Evolutionary conservation across 208 protist genomes (phyloP).

Genomic region (Angomonas ambiguus): DNA sequence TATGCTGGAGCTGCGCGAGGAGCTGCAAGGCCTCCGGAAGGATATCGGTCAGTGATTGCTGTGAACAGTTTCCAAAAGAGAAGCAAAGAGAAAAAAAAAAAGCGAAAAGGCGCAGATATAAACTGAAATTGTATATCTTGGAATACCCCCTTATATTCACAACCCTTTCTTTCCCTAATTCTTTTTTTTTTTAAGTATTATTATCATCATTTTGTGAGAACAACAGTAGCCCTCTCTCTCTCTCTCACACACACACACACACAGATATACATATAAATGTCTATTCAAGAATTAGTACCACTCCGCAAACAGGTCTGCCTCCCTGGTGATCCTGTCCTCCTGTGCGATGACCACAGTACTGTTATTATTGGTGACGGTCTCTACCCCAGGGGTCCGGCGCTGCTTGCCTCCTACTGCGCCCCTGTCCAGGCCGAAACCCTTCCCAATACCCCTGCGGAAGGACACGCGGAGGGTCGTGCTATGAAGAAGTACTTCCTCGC

Average conservation of each 20-base stretch:
- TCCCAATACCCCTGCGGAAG: slow-evolving; percentile 20
- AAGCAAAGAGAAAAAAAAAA: slow-evolving; percentile 3
- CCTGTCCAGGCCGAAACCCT: slow-evolving; percentile 27
- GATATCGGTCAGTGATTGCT: slow-evolving; percentile 18
- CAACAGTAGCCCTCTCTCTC: neutral
- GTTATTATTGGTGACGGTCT: slow-evolving; percentile 68
- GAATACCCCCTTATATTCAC: neutral
- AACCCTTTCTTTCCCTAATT: slow-evolving; percentile 10
- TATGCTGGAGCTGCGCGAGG: slow-evolving; percentile 45
- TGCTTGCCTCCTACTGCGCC: slow-evolving; percentile 60
- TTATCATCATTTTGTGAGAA: too few species aligned
- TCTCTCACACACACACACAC: neutral
- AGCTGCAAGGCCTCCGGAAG: slow-evolving; percentile 42
- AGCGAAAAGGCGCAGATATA: too few species aligned
- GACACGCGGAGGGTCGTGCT: neutral
- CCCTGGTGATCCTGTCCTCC: slow-evolving; percentile 74
- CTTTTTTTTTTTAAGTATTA: slow-evolving; percentile 13
- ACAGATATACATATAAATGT: neutral
- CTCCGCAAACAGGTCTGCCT: slow-evolving; percentile 64
- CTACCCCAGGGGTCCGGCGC: slow-evolving; percentile 26
- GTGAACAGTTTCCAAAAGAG: neutral
- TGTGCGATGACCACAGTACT: slow-evolving; percentile 29
- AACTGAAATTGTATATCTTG: too few species aligned
- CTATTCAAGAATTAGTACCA: slow-evolving; percentile 48
- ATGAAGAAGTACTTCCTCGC: slow-evolving; percentile 35